Percentiles rank a stretch among this genome's conserved stretches.
These are phyloP conservation scores for Podaxis rugospora DNA, from an alignment of 768 basidiomycete genomes.

Conservation along the genomic window DNA sequence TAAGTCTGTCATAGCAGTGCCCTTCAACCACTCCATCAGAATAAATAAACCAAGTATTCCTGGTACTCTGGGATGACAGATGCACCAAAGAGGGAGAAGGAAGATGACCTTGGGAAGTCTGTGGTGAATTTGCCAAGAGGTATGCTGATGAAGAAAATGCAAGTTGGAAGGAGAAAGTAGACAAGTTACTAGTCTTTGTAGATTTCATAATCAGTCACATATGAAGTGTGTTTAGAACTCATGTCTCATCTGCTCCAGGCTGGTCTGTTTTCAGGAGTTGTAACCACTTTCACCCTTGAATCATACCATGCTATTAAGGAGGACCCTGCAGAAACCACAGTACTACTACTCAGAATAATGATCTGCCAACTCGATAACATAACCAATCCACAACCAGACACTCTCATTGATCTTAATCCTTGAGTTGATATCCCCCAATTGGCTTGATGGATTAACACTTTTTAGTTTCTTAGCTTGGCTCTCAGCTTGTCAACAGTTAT, in stretches of 20 bases:
- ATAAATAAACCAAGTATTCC: no score
- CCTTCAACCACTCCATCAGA: no score
- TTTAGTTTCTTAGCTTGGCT: conserved; percentile 14
- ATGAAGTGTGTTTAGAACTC: neutral
- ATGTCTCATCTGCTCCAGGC: neutral
- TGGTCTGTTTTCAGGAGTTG: neutral
- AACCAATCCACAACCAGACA: neutral
- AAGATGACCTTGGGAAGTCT: conserved; percentile 8
- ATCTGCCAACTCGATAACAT: neutral
- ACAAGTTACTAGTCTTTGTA: conserved; percentile 10
- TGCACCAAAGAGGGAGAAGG: neutral
- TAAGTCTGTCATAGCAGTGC: no score
- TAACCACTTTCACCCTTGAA: neutral
- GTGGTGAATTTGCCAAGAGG: neutral
- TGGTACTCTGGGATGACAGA: no score
- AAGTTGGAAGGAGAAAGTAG: conserved; percentile 12
- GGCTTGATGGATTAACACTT: conserved; percentile 11
- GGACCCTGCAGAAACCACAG: neutral
- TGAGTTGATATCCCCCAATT: neutral
- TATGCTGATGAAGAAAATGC: conserved; percentile 2
- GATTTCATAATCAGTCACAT: neutral
- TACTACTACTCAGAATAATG: neutral
- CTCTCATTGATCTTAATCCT: neutral
- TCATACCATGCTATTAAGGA: neutral
- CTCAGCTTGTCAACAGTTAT: conserved; percentile 14